These are phyloP conservation scores for Yarrowia sp. DNA, from an alignment of 805 yeast species.

Conservation along the genomic window DNA sequence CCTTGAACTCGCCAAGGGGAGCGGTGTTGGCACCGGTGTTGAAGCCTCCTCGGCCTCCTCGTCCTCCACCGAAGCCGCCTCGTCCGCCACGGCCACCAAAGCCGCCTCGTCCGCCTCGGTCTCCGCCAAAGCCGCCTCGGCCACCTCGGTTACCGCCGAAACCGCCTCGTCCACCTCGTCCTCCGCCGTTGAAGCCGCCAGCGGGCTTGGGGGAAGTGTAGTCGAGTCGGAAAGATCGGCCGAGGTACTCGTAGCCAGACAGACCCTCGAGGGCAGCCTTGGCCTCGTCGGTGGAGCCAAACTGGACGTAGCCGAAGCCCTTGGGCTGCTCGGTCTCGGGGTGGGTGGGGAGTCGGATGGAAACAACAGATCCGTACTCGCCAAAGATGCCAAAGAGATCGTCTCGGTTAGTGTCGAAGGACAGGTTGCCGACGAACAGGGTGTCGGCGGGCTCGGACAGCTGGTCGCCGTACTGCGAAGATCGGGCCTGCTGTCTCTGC, in stretches of 20 bases:
- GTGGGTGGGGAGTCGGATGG: slow-evolving; percentile 96
- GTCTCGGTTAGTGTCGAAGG: slow-evolving; percentile 89
- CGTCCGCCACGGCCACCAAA: slow-evolving; percentile 47
- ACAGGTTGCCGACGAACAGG: slow-evolving; percentile 92
- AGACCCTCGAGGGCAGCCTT: slow-evolving; percentile 83
- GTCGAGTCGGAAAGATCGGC: slow-evolving; percentile 94
- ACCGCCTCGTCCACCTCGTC: slow-evolving; percentile 36
- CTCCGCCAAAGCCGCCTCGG: slow-evolving; percentile 38
- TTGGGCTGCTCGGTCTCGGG: slow-evolving; percentile 99
- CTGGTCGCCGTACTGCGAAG: slow-evolving; percentile 86
- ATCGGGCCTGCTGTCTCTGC: slow-evolving; percentile 73
- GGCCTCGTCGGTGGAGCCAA: slow-evolving; percentile 85
- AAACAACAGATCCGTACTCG: slow-evolving; percentile 79
- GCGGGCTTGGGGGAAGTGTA: slow-evolving; percentile 83
- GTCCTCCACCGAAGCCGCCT: slow-evolving; percentile 45
- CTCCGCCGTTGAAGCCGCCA: slow-evolving; percentile 25
- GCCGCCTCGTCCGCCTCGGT: slow-evolving; percentile 43
- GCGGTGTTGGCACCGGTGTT: slow-evolving; percentile 55
- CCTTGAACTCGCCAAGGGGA: slow-evolving; percentile 74
- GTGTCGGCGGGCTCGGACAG: slow-evolving; percentile 95
- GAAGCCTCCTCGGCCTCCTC: slow-evolving; percentile 48
- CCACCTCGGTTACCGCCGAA: slow-evolving; percentile 37
- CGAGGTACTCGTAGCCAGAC: slow-evolving; percentile 87
- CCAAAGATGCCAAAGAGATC: slow-evolving; percentile 73
- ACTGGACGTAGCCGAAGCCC: slow-evolving; percentile 99